Base-by-base conservation (phyloP, 164 flowering plant species). In the Brasenia schreberi region DNA sequence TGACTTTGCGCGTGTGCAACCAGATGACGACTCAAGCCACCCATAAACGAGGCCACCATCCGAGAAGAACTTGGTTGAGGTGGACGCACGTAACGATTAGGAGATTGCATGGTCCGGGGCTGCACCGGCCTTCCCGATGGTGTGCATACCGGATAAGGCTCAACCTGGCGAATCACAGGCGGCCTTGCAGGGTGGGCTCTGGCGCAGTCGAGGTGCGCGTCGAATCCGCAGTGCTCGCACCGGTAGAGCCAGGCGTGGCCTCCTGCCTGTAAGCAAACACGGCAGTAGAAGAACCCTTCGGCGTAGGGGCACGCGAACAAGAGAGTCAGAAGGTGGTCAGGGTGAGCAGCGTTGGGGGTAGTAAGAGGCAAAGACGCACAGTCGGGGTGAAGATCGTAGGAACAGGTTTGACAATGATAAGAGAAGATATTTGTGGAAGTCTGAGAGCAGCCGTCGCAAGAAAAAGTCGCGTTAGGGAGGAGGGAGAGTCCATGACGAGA, bases 401-500 rank as follows among this genome's bases (percentile, higher is more conserved):
- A 33, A 23, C 69, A 67, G 6, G 27, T 18, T 12, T 6, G n/a
- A 19, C 69, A 67, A 56, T 43, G 53, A 58, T 17, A 61, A 53
- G 69, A 61, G 69, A 61, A 61, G 19, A 5, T 12, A 33, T 7
- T 61, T 23, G 27, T 23, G 18, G 64, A 63, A 7, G 5, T 7
- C 18, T 19, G 56, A 56, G 63, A 61, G 39, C 69, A 67, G 5
- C 42, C 69, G 19, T 67, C 39, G 59, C 69, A 67, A 9, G 42
- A 7, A 58, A 67, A 67, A 42, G 42, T 18, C 7, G 64, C 69
- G 4, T 43, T n/a, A 4, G 11, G 14, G 12, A 67, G 23, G 69
- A 67, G 69, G 63, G 63, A 39, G 63, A 67, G 69, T 16, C 19
- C 49, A 63, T 67, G 69, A 60, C 27, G 10, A 23, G 49, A 63